Conservation (phyloP, 140 eudicot species). For the Stevia rebaudiana region DNA sequence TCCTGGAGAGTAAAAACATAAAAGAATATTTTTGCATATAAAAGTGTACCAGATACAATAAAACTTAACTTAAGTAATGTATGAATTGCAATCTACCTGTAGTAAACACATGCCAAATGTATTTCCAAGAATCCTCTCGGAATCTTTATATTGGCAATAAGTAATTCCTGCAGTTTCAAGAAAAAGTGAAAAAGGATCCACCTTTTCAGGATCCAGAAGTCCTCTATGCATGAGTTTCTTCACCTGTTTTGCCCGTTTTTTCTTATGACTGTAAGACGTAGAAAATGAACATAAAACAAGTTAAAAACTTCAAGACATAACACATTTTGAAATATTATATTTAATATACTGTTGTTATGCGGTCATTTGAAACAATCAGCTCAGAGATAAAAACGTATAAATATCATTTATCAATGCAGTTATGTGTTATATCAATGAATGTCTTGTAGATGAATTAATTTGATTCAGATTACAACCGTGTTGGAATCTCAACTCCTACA, state of each 20-base stretch:
- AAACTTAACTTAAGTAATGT: background rate
- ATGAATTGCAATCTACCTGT: constrained; percentile 45
- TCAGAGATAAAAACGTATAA: background rate
- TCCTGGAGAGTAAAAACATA: constrained; percentile 40
- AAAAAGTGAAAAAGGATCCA: constrained; percentile 69
- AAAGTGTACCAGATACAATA: background rate
- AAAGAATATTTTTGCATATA: background rate
- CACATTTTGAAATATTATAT: background rate
- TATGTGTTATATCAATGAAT: background rate
- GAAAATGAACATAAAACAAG: constrained; percentile 13
- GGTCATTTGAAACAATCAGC: background rate
- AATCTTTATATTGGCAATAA: constrained; percentile 78
- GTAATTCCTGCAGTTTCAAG: constrained; percentile 64
- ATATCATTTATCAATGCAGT: background rate
- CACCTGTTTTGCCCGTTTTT: constrained; percentile 67
- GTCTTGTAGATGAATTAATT: background rate
- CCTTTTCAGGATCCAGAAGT: constrained; percentile 64
- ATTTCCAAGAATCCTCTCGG: constrained; percentile 85
- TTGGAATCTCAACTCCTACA: background rate
- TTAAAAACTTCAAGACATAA: background rate
- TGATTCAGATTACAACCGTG: background rate
- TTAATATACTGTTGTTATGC: background rate
- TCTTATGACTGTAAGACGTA: constrained; percentile 57
- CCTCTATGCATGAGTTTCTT: constrained; percentile 67
- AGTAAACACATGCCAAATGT: constrained; percentile 98